Conservation (phyloP, 176 grass and related monocot genomes). For the Juncus inflexus region DNA sequence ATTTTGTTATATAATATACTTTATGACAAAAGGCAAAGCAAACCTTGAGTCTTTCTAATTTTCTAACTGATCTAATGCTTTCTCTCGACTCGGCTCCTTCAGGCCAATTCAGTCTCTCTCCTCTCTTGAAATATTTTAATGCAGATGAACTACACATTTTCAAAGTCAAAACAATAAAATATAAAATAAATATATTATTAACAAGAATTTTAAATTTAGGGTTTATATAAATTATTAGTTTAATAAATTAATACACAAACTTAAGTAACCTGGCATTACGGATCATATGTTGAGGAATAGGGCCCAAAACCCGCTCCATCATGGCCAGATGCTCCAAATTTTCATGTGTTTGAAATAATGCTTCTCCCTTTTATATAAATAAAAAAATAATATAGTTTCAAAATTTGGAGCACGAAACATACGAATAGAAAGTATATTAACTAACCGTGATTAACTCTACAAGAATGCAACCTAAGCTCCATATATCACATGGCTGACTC, state of each 20-base stretch:
- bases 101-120: slow-evolving; percentile 80
- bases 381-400: neutral
- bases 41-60: slow-evolving; percentile 75
- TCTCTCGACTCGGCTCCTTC: slow-evolving; percentile 87
- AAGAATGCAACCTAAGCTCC: slow-evolving; percentile 92
- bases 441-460: slow-evolving; percentile 81
- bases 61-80: slow-evolving; percentile 80
- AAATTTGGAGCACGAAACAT: slow-evolving; percentile 25
- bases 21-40: slow-evolving; percentile 1
- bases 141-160: slow-evolving; percentile 58
- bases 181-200: slow-evolving; percentile 1
- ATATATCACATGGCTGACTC: slow-evolving; percentile 91
- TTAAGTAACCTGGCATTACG: slow-evolving; percentile 51
- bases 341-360: slow-evolving; percentile 90
- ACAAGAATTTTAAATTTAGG: neutral
- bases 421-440: neutral
- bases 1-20: neutral
- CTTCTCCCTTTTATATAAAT: slow-evolving; percentile 54
- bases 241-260: neutral
- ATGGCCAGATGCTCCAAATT: slow-evolving; percentile 93
- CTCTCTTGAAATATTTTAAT: slow-evolving; percentile 87
- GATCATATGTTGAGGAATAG: slow-evolving; percentile 77
- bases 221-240: neutral
- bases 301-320: slow-evolving; percentile 97
- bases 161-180: slow-evolving; percentile 13